A percentile compares a stretch with the other conserved stretches of the same genome.
Conservation (phyloP, 306 rosid species). For the Sindora glabra region DNA sequence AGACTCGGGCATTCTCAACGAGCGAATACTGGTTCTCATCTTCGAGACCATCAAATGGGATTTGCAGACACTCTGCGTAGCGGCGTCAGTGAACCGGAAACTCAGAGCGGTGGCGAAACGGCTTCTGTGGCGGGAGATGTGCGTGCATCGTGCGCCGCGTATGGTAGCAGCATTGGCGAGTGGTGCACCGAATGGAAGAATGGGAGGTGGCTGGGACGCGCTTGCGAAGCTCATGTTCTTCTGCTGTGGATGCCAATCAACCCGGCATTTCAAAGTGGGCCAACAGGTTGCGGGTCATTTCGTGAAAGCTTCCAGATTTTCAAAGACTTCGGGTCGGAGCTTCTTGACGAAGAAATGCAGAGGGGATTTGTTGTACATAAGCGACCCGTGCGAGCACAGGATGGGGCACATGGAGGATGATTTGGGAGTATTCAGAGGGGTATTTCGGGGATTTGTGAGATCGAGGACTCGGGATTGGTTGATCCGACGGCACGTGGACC, state of each 20-base stretch:
- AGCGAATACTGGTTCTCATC: conserved; percentile 33
- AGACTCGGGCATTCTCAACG: conserved; percentile 38
- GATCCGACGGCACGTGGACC: conserved; percentile 29
- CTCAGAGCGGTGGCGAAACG: conserved; percentile 52
- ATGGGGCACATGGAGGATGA: conserved; percentile 33
- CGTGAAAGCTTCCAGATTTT: conserved; percentile 37
- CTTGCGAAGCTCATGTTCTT: conserved; percentile 55
- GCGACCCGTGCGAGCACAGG: conserved; percentile 65
- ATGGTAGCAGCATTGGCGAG: conserved; percentile 28
- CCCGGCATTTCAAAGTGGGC: conserved; percentile 30
- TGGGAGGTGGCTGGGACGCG: conserved; percentile 58
- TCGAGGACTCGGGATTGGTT: conserved; percentile 44
- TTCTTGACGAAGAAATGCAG: conserved; percentile 35
- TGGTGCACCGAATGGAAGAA: conserved; percentile 27
- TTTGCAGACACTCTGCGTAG: conserved; percentile 27
- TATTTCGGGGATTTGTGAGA: conserved; percentile 39
- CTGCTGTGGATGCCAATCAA: conserved; percentile 48
- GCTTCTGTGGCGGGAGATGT: conserved; percentile 44
- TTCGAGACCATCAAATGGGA: conserved; percentile 48
- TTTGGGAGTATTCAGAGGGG: conserved; percentile 54
- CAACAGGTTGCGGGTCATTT: conserved; percentile 36
- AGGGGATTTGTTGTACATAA: conserved; percentile 43
- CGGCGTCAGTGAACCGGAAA: conserved; percentile 41
- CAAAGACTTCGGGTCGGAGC: conserved; percentile 62
- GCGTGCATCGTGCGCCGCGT: conserved; percentile 44